phyloP scores from a whole-genome alignment of 192 early-diverging fungal genomes.

The Anaeromyces robustus region DNA sequence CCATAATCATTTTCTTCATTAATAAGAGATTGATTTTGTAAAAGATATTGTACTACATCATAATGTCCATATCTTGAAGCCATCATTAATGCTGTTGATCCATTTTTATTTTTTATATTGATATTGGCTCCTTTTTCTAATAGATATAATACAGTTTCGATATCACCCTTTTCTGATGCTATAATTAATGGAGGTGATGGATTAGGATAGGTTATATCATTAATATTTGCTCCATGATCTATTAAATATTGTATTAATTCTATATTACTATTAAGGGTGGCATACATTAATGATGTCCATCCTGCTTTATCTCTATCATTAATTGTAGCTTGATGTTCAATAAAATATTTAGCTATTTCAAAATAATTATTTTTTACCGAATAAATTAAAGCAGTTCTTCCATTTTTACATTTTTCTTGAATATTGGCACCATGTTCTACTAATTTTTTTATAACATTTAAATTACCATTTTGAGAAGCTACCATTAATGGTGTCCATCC shows the following conservation, averaged over 20 bases:
- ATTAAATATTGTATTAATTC: background rate
- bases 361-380: background rate
- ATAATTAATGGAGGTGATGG: background rate
- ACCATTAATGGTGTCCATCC: background rate
- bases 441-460: background rate
- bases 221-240: background rate
- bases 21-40: background rate
- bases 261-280: background rate
- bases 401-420: background rate
- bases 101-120: background rate
- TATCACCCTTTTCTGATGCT: background rate
- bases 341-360: background rate
- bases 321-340: background rate
- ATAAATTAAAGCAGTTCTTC: background rate
- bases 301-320: background rate
- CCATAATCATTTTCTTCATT: background rate
- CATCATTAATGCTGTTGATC: background rate
- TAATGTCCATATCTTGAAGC: background rate
- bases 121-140: background rate
- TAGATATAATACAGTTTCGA: background rate
- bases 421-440: background rate
- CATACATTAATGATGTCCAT: background rate
- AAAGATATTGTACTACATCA: background rate
- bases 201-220: background rate
- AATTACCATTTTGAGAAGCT: background rate